These are phyloP conservation scores for Friedmanniomyces endolithicus DNA, from an alignment of 495 filamentous ascomycete genomes.

Conservation along the genomic window DNA sequence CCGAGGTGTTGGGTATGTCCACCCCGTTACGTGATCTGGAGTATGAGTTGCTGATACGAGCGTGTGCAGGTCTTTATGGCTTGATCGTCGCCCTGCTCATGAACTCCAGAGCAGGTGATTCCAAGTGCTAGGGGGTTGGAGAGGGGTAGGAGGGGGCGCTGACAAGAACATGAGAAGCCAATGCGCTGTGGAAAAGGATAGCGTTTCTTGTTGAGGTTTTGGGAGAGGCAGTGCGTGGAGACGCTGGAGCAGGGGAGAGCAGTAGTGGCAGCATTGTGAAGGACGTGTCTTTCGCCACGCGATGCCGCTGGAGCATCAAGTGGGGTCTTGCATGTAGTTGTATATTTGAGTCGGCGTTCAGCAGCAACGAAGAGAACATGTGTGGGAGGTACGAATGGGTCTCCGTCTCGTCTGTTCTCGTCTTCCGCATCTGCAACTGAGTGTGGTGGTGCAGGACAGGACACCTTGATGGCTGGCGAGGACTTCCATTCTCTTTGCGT, in stretches of 20 bases:
- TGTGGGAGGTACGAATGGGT: constrained; percentile 1
- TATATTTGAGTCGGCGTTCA: constrained; percentile 20
- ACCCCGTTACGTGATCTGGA: neutral
- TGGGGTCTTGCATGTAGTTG: constrained; percentile 14
- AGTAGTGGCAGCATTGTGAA: neutral
- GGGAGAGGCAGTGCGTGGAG: neutral
- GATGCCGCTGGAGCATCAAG: neutral
- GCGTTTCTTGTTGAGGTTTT: neutral
- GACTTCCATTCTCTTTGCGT: too few relatives aligned
- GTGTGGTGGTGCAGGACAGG: too few relatives aligned
- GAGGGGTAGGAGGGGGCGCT: neutral
- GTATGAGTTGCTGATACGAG: neutral
- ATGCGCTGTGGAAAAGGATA: neutral
- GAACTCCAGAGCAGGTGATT: constrained; percentile 52
- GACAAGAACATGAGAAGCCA: constrained; percentile 4
- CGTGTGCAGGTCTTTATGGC: constrained; percentile 71
- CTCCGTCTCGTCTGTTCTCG: too few relatives aligned
- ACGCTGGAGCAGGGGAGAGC: neutral
- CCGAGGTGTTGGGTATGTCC: constrained; percentile 86
- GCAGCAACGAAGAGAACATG: neutral
- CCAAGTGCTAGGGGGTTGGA: constrained; percentile 11
- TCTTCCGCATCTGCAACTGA: too few relatives aligned
- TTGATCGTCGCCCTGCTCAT: constrained; percentile 96
- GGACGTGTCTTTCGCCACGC: neutral
- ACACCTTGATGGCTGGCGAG: too few relatives aligned